A percentile compares a stretch with the other conserved stretches of the same genome.
These are phyloP conservation scores for Boletus vinaceobasis DNA, from an alignment of 768 basidiomycete species.

Conservation along the genomic window DNA sequence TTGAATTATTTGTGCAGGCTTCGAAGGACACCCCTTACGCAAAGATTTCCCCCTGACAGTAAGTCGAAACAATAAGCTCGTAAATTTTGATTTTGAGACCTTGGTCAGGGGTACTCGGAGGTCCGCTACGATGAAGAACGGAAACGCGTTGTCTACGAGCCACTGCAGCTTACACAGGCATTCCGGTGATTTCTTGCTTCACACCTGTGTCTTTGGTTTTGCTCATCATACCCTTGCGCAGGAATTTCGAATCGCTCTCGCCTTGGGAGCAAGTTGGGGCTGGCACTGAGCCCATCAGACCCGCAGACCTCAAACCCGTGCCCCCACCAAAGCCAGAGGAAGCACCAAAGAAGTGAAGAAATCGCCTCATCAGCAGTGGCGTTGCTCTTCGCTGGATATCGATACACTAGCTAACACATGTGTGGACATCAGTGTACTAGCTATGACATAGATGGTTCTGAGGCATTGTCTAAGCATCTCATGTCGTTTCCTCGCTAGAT, in stretches of 20 bases:
- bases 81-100: not conserved
- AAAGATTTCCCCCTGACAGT: conserved; percentile 99
- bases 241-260: conserved; percentile 89
- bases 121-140: conserved; percentile 96
- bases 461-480: not conserved
- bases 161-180: conserved; percentile 94
- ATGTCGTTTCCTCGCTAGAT: conserved; percentile 11
- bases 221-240: conserved; percentile 27
- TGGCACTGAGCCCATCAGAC: conserved; percentile 51
- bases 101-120: conserved; percentile 89
- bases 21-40: conserved; percentile 94
- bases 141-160: conserved; percentile 97
- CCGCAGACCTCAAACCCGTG: conserved; percentile 72
- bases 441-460: conserved; percentile 6
- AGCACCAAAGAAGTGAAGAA: conserved; percentile 68
- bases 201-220: not conserved
- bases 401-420: conserved; percentile 13
- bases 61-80: conserved; percentile 24
- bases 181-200: conserved; percentile 64
- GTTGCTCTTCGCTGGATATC: conserved; percentile 5
- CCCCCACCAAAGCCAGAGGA: conserved; percentile 76
- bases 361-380: not conserved
- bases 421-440: conserved; percentile 4
- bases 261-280: conserved; percentile 96
- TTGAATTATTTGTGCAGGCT: conserved; percentile 47